Base-by-base conservation (phyloP, 208 protist genomes). In the Trypanosoma melophagium region DNA sequence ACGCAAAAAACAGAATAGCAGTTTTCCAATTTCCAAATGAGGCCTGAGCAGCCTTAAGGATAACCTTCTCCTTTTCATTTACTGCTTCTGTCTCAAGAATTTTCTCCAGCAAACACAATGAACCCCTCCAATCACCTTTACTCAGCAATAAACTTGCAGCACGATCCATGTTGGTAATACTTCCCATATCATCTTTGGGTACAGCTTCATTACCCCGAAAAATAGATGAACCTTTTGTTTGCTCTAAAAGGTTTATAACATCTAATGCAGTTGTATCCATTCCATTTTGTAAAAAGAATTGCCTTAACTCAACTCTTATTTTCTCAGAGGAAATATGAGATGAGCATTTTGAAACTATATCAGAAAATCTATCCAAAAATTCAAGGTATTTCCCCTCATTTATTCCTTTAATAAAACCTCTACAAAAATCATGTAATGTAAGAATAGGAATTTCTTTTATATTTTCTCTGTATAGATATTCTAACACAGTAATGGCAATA, bases 1-100 rank as follows among this genome's bases (percentile, higher is more conserved):
- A 81, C 5, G 42, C 41, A 44, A 85, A 78, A 69, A 81, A 85
- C 0, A 78, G 61, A 17, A 81, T 44, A 42, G 69, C 63, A 42
- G 72, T 67, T 58, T 77, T 45, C 78, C 78, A 83, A 69, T 65
- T 66, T 38, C 50, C 55, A 12, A 65, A 24, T 52, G 66, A 75
- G 3, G 45, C 31, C 35, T 40, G 51, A 41, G 74, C 70, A 49
- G 66, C 66, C n/a, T 76, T 56, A 49, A 60, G 7, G 35, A 83
- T 41, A 65, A 83, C 54, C 17, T 66, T 51, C 31, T 83, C 78
- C 16, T 66, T 64, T 10, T 69, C 63, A 40, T 51, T 75, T 28
- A 62, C 9, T 14, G 69, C 60, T 44, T 72, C 45, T 28, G 51
- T 60, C 21, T 60, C 45, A 9, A 52, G 45, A 31, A 85, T 35